Conservation (phyloP, 441 rosid genomes). For the Melastoma candidum region DNA sequence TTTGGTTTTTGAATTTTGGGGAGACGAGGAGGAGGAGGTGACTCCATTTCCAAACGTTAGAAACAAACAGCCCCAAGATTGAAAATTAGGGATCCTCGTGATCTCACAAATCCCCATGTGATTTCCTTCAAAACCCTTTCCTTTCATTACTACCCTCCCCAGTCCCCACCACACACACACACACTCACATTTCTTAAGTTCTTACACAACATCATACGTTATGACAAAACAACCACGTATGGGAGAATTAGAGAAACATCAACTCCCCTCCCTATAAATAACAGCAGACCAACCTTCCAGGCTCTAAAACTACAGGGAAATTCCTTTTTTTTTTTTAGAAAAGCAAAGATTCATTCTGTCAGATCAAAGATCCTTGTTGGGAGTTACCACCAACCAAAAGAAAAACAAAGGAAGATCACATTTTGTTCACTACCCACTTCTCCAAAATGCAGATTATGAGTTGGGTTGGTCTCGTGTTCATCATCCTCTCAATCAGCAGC, state of each 20-base stretch:
- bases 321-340: no score
- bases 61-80: constrained; percentile 32
- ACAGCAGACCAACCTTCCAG: no score
- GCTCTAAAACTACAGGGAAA: no score
- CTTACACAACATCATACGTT: no score
- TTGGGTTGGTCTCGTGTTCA: constrained; percentile 45
- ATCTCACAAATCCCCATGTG: constrained; percentile 71
- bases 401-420: constrained; percentile 19
- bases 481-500: constrained; percentile 19
- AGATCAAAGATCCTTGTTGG: no score
- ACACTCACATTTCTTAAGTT: no score
- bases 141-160: background rate
- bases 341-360: no score
- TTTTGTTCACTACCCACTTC: constrained; percentile 3
- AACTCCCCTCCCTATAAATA: no score
- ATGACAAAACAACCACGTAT: no score
- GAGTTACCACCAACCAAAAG: no score
- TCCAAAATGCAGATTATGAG: constrained; percentile 47
- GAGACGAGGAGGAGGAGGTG: constrained; percentile 12
- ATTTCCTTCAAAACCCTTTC: constrained; percentile 35
- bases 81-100: constrained; percentile 48
- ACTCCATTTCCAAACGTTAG: constrained; percentile 40
- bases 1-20: no score
- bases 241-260: no score
- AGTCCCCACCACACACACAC: background rate